Evolutionary conservation across 345 rosid genomes (phyloP), one percentile per base, ranked within the genome.

Genomic region (Limnanthes douglasii): DNA sequence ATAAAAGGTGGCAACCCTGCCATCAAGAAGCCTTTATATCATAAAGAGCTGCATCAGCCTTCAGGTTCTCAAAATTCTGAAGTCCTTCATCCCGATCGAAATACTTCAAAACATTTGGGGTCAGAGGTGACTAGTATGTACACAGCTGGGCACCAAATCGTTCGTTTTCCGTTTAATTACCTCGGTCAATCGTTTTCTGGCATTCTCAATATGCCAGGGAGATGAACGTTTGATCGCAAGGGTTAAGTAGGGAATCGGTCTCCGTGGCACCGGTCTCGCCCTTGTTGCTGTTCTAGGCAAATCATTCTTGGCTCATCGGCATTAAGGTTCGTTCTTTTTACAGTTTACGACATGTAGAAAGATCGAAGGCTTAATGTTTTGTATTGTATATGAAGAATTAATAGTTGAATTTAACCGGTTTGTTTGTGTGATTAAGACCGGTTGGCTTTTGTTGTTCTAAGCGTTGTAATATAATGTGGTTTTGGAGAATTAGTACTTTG

Each of bases 41-140:
- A 34, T 19, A 29, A 24, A 23, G 37, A 27, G 20, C 12, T 24
- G 34, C 40, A 24, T 45, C 83, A 41, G 45, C 75, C 53, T n/a
- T 59, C 77, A 34, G 79, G 69, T 11, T 84, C 95, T 37, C 95
- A 57, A 43, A 75, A 48, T 37, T 90, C 95, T 15, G 95, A 80
- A 44, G 74, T 80, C 44, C 50, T 80, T 54, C 82, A 80, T 39
- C 75, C 94, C 0, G 86, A 71, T n/a, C 65, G 53, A n/a, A 82
- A 69, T 59, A 52, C 78, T n/a, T 60, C 81, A 1, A 74, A 60
- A 50, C 57, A 73, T 39, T 29, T 62, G 37, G 81, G 75, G 5
- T 66, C 79, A 4, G 95, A 90, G 60, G 94, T 80, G 46, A 80
- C 88, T 3, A 84, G 94, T 51, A 51, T 71, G 73, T 72, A 62